Evolutionary conservation across 2,329 filamentous ascomycete species (phyloP).

Genomic region (Aureobasidium pullulans): DNA sequence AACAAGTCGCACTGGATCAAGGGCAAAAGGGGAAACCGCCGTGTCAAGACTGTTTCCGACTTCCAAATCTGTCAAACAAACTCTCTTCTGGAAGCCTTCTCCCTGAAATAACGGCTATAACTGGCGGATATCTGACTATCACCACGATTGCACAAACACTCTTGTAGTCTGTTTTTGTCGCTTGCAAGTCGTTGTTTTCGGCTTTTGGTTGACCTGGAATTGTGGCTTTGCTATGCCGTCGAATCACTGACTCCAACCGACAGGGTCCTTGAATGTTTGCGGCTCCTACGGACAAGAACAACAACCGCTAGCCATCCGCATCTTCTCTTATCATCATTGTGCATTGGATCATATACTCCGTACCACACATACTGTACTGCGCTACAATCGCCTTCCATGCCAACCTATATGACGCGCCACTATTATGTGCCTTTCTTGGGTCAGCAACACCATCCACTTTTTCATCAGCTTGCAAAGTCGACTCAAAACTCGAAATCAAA

Average conservation of each 20-base stretch:
- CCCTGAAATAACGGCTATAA: not conserved
- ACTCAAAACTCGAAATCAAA: not conserved
- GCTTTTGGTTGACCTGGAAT: not conserved
- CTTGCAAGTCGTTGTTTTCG: not conserved
- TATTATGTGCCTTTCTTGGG: not conserved
- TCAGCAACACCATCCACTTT: not conserved
- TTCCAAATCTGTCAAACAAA: not conserved
- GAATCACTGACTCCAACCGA: not conserved
- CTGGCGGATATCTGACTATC: not conserved
- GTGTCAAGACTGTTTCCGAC: slow-evolving; percentile 1
- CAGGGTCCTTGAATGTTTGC: slow-evolving; percentile 1
- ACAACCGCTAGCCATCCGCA: not conserved
- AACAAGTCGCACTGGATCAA: slow-evolving; percentile 1
- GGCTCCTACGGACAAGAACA: not conserved
- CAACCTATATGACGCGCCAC: not conserved
- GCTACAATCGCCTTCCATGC: not conserved
- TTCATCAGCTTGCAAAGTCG: not conserved
- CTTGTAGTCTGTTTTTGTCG: not conserved
- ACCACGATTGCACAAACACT: no score
- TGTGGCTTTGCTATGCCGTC: not conserved
- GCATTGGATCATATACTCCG: not conserved
- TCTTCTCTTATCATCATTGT: not conserved
- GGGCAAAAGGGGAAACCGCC: slow-evolving; percentile 4
- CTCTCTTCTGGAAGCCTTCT: slow-evolving; percentile 2
- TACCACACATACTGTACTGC: not conserved